Evolutionary conservation across 441 rosid species (phyloP).

Genomic region (Omphalea diandra): DNA sequence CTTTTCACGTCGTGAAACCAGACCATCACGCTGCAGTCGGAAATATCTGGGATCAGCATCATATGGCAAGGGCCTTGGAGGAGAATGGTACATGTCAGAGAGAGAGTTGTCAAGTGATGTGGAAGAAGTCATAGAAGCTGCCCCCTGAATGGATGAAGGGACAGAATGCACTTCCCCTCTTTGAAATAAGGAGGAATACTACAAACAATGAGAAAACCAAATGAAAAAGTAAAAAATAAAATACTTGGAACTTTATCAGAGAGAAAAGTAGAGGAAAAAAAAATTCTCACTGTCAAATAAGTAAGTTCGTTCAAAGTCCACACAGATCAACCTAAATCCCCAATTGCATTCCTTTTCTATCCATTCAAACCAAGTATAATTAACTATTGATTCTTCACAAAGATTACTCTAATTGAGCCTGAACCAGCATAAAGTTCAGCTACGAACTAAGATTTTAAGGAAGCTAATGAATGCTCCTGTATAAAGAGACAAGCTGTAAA

Average conservation of each 20-base stretch:
- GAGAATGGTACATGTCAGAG: slow-evolving; percentile 77
- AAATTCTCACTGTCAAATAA: slow-evolving; percentile 12
- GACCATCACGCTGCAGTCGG: slow-evolving; percentile 45
- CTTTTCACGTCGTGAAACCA: slow-evolving; percentile 64
- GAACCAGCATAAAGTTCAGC: background rate
- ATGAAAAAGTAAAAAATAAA: slow-evolving; percentile 4
- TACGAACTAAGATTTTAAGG: background rate
- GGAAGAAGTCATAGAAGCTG: slow-evolving; percentile 58
- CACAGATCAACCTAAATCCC: slow-evolving; percentile 11
- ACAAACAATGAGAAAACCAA: slow-evolving; percentile 24
- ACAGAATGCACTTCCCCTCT: slow-evolving; percentile 66
- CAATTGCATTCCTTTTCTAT: background rate
- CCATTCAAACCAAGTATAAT: slow-evolving; percentile 4
- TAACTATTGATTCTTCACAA: background rate
- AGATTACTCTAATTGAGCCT: slow-evolving; percentile 1
- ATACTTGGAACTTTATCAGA: slow-evolving; percentile 17
- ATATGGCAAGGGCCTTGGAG: slow-evolving; percentile 95
- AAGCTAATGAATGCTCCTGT: background rate
- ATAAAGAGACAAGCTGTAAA: background rate
- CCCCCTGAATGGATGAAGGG: slow-evolving; percentile 67
- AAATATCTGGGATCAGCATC: slow-evolving; percentile 72
- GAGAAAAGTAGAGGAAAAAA: slow-evolving; percentile 3
- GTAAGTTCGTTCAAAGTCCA: slow-evolving; percentile 10
- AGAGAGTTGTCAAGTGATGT: slow-evolving; percentile 72
- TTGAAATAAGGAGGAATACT: slow-evolving; percentile 68